Base-by-base conservation (phyloP, 768 basidiomycete species). In the Termitomyces sp. region DNA sequence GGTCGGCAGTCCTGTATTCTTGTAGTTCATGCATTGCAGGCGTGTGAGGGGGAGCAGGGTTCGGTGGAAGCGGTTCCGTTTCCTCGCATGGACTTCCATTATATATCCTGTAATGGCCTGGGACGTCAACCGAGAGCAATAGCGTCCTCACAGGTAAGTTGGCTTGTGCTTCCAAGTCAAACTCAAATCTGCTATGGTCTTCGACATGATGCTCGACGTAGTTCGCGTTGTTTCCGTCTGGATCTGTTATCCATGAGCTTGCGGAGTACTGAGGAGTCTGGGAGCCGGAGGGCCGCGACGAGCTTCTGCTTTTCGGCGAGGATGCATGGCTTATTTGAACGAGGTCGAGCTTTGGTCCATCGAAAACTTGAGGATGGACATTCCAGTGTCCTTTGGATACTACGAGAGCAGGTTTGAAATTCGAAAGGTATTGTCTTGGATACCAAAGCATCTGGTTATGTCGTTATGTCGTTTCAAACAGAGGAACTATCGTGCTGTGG, bases 11-110 rank as follows among this genome's bases (percentile, higher is more conserved):
- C 35, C 14, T 6, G 8, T 14, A 17, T 5, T 30, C n/a, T 19
- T n/a, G 54, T 6, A 23, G 6, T 10, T 19, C 19, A 17, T 3
- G 0, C 9, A 23, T 28, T 14, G 2, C 14, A 25, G 60, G 44
- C 16, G 21, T 23, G 3, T 53, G 44, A 1, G 50, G 54, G 3
- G 56, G 53, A n/a, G 49, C 34, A 21, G 50, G 25, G 19, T 61
- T 8, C 11, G 53, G 37, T 0, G 45, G 50, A 16, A 58, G 41
- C 3, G 54, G 56, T 21, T 61, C 56, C 7, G 55, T 60, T 14
- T 55, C 56, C 17, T 43, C 16, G 19, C 43, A 23, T 9, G 8
- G 44, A 7, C 17, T 5, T 25, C 37, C 9, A 25, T 52, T 0
- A 42, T 6, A 16, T 16, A 16, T 37, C 32, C n/a, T n/a, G 21